Base-by-base conservation (phyloP, 352 stramenopile species). In the Globisporangium cederbergense region DNA sequence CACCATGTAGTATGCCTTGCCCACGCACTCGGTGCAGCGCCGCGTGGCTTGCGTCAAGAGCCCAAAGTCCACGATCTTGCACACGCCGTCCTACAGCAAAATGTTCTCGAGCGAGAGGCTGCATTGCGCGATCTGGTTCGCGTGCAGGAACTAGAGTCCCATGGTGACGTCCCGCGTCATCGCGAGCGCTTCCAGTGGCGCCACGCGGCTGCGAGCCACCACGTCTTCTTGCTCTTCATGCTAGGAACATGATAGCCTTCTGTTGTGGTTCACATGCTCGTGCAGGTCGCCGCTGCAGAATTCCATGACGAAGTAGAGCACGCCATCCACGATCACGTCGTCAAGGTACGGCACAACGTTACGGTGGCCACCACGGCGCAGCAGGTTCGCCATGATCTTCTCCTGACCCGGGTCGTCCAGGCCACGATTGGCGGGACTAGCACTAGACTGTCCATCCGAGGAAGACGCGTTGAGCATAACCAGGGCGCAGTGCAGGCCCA, bases 71-170 rank as follows among this genome's bases (percentile, higher is more conserved):
- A 68, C 60, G 45, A 89, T 66, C 62, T 90, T 88, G 68, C 73
- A 76, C 47, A 45, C 58, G 9, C 68, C 69, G 7, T 50, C 42
- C 11, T 76, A 67, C 1, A 89, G 61, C 10, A 89, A 51, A 20
- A 89, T 72, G 68, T 88, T 86, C 54, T 88, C 77, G 3, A 81
- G 79, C 57, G 75, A 85, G 56, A 88, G 45, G 54, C 86, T 77
- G 20, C 79, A 73, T 52, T 88, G 77, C 1, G 79, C 79, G 22
- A 87, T 73, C 42, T 68, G 64, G 58, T 77, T 65, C 28, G 36
- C 62, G 55, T 89, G 77, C 28, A 89, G 64, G 47, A 79, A 87
- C 6, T 63, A 58, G 13, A 87, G 51, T 0, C 75, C 79, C 0
- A 67, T 47, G 45, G 76, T 70, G 50, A 89, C 72, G 40, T 89